phyloP scores from a whole-genome alignment of 495 filamentous ascomycete species.

The Evansstolkia leycettana region DNA sequence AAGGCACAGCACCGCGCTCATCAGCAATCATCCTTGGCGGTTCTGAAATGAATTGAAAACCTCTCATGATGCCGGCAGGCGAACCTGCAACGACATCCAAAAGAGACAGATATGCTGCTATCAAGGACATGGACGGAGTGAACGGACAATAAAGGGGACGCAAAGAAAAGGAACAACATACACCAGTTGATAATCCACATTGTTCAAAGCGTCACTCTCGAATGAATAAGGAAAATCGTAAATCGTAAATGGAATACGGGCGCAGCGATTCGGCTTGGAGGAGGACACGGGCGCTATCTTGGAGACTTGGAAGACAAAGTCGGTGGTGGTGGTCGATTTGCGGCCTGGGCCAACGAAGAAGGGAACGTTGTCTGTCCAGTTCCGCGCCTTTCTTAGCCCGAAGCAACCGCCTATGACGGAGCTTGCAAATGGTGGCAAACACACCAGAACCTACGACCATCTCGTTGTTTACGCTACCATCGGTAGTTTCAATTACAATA shows the following conservation, averaged over 20 bases:
- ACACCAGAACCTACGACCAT: too few species aligned
- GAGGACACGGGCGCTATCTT: too few species aligned
- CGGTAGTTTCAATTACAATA: too few species aligned
- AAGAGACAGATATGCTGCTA: neutral
- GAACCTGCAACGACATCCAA: conserved; percentile 1
- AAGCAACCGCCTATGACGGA: too few species aligned
- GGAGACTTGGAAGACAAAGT: too few species aligned
- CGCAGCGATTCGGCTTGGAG: neutral
- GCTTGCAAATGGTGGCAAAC: too few species aligned
- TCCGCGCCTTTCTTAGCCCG: too few species aligned
- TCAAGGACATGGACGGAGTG: neutral
- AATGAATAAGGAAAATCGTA: neutral
- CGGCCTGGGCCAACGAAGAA: too few species aligned
- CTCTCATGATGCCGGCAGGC: conserved; percentile 3
- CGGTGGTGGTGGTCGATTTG: too few species aligned
- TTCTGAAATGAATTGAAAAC: neutral
- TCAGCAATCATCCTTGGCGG: neutral
- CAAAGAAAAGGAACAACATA: conserved; percentile 35
- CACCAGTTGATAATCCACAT: conserved; percentile 99
- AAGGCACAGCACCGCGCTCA: conserved; percentile 4
- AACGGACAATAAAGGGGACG: neutral
- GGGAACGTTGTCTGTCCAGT: too few species aligned
- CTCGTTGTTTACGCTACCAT: too few species aligned
- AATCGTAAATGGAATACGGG: neutral
- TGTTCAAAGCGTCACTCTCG: neutral